Evolutionary conservation across 495 filamentous ascomycete genomes (phyloP).

Genomic region (Penicillium coprophilum): DNA sequence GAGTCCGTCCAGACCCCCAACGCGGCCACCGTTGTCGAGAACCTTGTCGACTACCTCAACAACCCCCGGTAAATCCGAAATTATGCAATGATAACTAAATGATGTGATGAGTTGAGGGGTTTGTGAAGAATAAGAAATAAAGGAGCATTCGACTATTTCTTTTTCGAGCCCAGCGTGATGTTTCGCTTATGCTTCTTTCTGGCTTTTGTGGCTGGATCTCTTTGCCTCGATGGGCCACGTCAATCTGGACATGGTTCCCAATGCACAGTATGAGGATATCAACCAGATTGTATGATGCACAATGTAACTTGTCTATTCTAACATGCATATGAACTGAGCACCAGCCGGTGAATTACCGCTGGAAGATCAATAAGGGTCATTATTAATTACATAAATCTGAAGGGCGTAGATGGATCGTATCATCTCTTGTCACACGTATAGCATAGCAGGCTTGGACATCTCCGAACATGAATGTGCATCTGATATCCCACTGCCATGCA

Average conservation of each 20-base stretch:
- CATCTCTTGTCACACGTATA: constrained; percentile 10
- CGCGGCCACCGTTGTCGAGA: constrained; percentile 42
- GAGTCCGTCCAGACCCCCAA: constrained; percentile 60
- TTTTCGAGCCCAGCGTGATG: not conserved
- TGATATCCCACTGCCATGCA: not conserved
- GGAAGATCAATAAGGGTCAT: constrained; percentile 20
- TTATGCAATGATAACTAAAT: constrained; percentile 15
- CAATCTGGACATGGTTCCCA: not conserved
- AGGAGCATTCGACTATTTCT: constrained; percentile 23
- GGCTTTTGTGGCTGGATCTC: constrained; percentile 7
- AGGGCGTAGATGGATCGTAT: constrained; percentile 14
- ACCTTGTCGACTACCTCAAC: constrained; percentile 48
- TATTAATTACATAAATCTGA: constrained; percentile 26
- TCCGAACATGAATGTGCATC: not conserved
- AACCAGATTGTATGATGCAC: constrained; percentile 1
- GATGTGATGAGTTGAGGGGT: constrained; percentile 18
- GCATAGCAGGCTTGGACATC: not conserved
- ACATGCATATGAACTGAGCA: constrained; percentile 16
- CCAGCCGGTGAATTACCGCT: not conserved
- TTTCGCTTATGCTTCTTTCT: constrained; percentile 4
- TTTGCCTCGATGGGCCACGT: constrained; percentile 1
- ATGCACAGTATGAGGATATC: constrained; percentile 6
- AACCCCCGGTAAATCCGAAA: constrained; percentile 28
- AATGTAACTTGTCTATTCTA: constrained; percentile 19
- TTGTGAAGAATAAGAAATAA: constrained; percentile 33